Evolutionary conservation across 805 yeast genomes (phyloP).

Genomic region (Metschnikowia baotianmanensis): DNA sequence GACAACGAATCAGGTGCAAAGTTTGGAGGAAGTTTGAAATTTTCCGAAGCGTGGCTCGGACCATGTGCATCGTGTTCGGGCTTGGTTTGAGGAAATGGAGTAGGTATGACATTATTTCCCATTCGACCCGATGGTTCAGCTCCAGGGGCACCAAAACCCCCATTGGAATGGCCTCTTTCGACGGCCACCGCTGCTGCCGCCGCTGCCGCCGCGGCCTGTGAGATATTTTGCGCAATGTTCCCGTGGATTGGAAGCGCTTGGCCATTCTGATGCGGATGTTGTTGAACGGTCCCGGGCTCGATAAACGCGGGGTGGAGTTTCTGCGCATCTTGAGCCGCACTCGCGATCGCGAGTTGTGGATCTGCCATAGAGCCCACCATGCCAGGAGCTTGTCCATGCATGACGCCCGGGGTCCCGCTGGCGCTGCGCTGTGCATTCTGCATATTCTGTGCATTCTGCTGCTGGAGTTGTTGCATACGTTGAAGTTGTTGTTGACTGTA

Average conservation of each 20-base stretch:
- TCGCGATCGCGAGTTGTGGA: neutral
- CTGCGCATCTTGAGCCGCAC: neutral
- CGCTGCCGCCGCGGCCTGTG: conserved; percentile 6
- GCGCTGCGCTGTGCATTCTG: conserved; percentile 3
- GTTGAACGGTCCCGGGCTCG: neutral
- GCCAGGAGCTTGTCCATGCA: conserved; percentile 1
- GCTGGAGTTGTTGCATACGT: conserved; percentile 11
- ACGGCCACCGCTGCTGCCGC: conserved; percentile 9
- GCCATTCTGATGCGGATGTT: neutral
- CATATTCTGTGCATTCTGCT: conserved; percentile 9
- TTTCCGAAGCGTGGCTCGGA: conserved; percentile 2
- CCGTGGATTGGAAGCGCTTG: neutral
- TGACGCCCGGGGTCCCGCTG: neutral
- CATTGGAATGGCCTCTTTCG: conserved; percentile 3
- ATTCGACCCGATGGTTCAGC: neutral
- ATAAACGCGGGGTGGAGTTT: neutral
- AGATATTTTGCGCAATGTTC: neutral
- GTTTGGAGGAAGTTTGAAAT: conserved; percentile 14
- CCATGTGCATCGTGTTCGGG: neutral
- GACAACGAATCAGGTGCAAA: conserved; percentile 20
- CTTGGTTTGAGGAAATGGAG: neutral
- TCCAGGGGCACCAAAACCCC: neutral
- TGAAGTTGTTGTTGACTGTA: conserved; percentile 11
- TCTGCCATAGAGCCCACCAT: conserved; percentile 4
- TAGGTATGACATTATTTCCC: neutral